Evolutionary conservation across 2,329 filamentous ascomycete species (phyloP).

Genomic region (Sclerotinia borealis): DNA sequence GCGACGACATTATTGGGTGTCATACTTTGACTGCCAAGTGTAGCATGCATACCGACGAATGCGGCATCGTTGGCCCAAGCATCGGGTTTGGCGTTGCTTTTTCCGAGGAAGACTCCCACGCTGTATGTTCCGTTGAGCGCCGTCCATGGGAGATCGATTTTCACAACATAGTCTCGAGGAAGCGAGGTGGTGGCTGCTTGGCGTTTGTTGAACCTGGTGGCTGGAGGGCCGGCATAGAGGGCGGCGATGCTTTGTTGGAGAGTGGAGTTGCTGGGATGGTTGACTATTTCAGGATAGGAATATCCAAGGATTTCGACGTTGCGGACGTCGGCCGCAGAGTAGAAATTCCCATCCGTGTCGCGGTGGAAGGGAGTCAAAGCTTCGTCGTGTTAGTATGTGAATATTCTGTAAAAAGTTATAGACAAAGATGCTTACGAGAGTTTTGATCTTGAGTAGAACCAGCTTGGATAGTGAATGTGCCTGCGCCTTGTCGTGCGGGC

Average conservation of each 20-base stretch:
- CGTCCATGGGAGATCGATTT: constrained; percentile 30
- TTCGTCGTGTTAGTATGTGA: constrained; percentile 17
- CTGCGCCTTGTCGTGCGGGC: constrained; percentile 45
- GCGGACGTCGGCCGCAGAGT: constrained; percentile 1
- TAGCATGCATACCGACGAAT: constrained; percentile 10
- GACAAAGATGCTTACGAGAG: background rate
- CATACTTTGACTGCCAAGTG: background rate
- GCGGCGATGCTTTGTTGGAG: constrained; percentile 8
- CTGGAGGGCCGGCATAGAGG: background rate
- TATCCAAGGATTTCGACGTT: constrained; percentile 52
- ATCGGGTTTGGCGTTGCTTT: constrained; percentile 24
- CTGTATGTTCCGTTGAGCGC: constrained; percentile 30
- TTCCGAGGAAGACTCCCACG: constrained; percentile 33
- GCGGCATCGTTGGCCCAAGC: constrained; percentile 11
- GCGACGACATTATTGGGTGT: constrained; percentile 22
- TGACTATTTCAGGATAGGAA: constrained; percentile 55
- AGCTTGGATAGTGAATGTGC: constrained; percentile 53
- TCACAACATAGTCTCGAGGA: constrained; percentile 32
- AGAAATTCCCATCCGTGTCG: constrained; percentile 19
- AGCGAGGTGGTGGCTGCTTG: background rate
- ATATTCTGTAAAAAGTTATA: background rate
- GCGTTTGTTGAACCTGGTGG: background rate
- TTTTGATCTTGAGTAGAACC: constrained; percentile 1
- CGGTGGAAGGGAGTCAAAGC: constrained; percentile 56
- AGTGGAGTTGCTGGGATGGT: constrained; percentile 3